phyloP scores from a whole-genome alignment of 139 green algal genomes.

The Pleodorina starrii region DNA sequence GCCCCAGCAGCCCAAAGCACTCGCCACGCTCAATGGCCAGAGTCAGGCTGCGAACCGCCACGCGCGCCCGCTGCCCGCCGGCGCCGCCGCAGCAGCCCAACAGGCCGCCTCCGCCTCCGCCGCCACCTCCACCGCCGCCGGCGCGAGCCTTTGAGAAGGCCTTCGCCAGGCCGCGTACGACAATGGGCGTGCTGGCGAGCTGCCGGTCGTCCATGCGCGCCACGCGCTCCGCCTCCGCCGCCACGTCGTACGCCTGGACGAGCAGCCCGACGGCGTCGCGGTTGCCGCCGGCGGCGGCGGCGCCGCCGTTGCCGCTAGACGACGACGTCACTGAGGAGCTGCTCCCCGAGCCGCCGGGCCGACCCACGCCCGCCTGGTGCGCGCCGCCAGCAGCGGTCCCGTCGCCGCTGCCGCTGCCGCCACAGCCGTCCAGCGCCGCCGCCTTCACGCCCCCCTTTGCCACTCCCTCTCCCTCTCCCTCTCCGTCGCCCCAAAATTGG shows the following conservation, averaged over 20 bases:
- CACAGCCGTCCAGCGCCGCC: no score
- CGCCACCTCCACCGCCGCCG: constrained; percentile 3
- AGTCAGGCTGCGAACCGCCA: constrained; percentile 70
- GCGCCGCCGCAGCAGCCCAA: background rate
- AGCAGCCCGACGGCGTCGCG: background rate
- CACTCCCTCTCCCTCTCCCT: no score
- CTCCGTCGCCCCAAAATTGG: no score
- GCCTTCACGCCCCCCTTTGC: no score
- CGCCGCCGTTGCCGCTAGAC: background rate
- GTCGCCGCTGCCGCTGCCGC: no score
- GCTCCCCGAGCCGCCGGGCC: no score
- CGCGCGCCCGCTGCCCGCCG: constrained; percentile 36
- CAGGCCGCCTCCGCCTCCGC: background rate
- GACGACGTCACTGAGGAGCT: background rate
- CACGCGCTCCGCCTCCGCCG: constrained; percentile 36
- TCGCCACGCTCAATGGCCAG: constrained; percentile 64
- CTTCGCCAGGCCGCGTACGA: constrained; percentile 84
- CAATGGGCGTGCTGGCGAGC: constrained; percentile 67
- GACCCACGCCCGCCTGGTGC: no score
- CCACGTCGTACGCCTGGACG: constrained; percentile 64
- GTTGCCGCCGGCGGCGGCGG: no score
- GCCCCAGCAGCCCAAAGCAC: constrained; percentile 86
- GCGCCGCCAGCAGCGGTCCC: no score
- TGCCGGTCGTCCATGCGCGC: background rate
- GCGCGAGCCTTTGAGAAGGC: constrained; percentile 83